Evolutionary conservation across 495 filamentous ascomycete species (phyloP).

Genomic region (Penicillium flavigenum): DNA sequence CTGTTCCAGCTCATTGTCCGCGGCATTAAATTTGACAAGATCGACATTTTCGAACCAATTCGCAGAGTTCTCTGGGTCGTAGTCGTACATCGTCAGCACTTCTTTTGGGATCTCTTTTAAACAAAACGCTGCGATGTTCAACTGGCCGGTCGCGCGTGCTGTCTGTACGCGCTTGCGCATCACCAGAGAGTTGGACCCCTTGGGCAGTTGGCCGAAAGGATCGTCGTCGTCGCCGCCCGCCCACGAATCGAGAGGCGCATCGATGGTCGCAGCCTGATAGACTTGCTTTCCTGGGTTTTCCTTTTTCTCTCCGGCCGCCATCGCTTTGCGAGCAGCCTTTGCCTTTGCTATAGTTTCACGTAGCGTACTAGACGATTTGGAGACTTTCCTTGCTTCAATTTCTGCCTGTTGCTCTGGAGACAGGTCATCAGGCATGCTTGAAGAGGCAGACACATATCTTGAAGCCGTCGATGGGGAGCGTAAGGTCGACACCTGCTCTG

Average conservation of each 20-base stretch:
- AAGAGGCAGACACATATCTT: slow-evolving; percentile 35
- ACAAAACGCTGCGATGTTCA: slow-evolving; percentile 88
- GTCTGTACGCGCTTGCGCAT: slow-evolving; percentile 72
- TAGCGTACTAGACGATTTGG: slow-evolving; percentile 76
- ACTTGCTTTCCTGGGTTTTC: neutral
- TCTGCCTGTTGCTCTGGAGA: slow-evolving; percentile 34
- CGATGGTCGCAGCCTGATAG: slow-evolving; percentile 25
- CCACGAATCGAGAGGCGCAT: slow-evolving; percentile 36
- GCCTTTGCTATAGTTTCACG: slow-evolving; percentile 92
- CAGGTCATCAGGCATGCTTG: slow-evolving; percentile 32
- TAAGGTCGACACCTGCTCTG: slow-evolving; percentile 26
- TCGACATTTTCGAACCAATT: slow-evolving; percentile 95
- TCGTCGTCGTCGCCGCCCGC: slow-evolving; percentile 54
- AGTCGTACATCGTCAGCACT: slow-evolving; percentile 86
- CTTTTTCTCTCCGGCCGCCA: slow-evolving; percentile 39
- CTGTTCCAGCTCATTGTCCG: slow-evolving; percentile 83
- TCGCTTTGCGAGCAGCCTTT: slow-evolving; percentile 75
- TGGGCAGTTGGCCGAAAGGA: slow-evolving; percentile 65
- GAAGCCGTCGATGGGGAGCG: slow-evolving; percentile 37
- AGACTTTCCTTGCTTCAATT: slow-evolving; percentile 40
- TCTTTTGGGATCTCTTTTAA: slow-evolving; percentile 77
- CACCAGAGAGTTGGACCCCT: slow-evolving; percentile 59
- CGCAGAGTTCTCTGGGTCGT: slow-evolving; percentile 57
- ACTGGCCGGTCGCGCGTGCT: slow-evolving; percentile 74
- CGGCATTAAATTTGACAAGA: slow-evolving; percentile 80